A percentile compares a stretch with the other conserved stretches of the same genome.
These are phyloP conservation scores for Straminergon stramineum DNA, from an alignment of 225 moss, liverwort and hornwort genomes.

Conservation along the genomic window DNA sequence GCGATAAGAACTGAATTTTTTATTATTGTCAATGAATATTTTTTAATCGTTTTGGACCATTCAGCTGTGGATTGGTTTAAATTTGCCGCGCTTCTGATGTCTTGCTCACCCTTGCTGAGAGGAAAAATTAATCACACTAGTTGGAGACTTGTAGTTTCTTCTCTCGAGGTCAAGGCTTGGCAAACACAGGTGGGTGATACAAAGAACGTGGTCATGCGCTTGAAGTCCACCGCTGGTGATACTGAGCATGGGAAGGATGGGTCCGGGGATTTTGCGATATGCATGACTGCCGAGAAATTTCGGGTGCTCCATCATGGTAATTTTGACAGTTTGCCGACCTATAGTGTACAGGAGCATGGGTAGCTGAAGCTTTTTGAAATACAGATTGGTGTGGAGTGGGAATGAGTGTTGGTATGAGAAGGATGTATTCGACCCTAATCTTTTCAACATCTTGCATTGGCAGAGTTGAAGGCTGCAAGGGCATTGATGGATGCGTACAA, in stretches of 20 bases:
- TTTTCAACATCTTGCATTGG: neutral
- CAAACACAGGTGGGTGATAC: constrained; percentile 58
- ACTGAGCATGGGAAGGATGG: neutral
- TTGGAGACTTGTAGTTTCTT: constrained; percentile 35
- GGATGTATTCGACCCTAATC: neutral
- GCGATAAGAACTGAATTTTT: neutral
- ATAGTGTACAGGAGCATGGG: too few species aligned
- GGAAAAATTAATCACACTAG: neutral
- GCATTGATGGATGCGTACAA: constrained; percentile 48
- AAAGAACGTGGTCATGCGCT: constrained; percentile 67
- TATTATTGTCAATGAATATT: neutral
- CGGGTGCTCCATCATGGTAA: constrained; percentile 72
- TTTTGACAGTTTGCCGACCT: neutral
- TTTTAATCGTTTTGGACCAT: neutral
- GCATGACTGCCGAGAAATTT: constrained; percentile 77
- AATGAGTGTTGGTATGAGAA: neutral
- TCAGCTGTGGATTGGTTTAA: neutral
- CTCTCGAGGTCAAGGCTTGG: constrained; percentile 67
- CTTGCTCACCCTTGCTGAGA: neutral
- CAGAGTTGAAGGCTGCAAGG: constrained; percentile 81
- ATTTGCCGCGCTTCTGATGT: neutral
- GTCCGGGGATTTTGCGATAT: constrained; percentile 41
- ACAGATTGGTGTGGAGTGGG: neutral
- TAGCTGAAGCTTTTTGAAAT: neutral
- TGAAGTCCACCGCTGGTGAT: constrained; percentile 20